phyloP scores from a whole-genome alignment of 2,329 filamentous ascomycete species.

The Mariannaea sp. region DNA sequence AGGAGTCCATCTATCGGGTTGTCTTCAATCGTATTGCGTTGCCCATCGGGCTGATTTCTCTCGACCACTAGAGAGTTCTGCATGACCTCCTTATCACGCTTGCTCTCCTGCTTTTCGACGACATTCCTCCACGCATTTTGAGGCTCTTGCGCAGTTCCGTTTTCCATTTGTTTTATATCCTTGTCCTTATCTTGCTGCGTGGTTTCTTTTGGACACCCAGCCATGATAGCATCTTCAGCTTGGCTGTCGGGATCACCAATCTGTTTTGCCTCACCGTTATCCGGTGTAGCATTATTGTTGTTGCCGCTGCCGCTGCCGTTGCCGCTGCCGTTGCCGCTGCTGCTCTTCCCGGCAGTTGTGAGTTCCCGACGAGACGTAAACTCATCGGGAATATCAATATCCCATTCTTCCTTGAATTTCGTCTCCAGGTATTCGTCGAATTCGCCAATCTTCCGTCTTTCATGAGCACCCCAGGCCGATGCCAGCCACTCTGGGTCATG shows the following conservation, averaged over 20 bases:
- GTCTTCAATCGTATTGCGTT: not conserved
- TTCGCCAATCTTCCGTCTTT: constrained; percentile 52
- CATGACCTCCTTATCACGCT: not conserved
- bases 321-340: not conserved
- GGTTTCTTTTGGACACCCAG: not conserved
- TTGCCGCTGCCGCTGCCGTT: too few species aligned
- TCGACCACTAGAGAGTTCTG: not conserved
- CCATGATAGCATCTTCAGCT: not conserved
- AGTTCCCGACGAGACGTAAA: constrained; percentile 31
- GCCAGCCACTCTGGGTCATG: constrained; percentile 59
- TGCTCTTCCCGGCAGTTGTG: constrained; percentile 2
- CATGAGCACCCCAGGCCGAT: constrained; percentile 57
- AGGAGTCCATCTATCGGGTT: constrained; percentile 8
- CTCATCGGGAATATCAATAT: constrained; percentile 45
- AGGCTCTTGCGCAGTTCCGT: not conserved
- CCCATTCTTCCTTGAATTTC: constrained; percentile 56
- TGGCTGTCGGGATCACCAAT: not conserved
- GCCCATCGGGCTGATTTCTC: not conserved
- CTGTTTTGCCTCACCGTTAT: too few species aligned
- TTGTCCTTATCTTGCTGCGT: not conserved
- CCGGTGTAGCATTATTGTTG: too few species aligned
- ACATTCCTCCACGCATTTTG: not conserved
- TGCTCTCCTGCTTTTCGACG: not conserved
- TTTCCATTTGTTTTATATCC: not conserved
- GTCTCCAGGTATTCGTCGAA: constrained; percentile 54